Evolutionary conservation across 2,329 filamentous ascomycete genomes (phyloP).

Genomic region (Exophiala viscosa): DNA sequence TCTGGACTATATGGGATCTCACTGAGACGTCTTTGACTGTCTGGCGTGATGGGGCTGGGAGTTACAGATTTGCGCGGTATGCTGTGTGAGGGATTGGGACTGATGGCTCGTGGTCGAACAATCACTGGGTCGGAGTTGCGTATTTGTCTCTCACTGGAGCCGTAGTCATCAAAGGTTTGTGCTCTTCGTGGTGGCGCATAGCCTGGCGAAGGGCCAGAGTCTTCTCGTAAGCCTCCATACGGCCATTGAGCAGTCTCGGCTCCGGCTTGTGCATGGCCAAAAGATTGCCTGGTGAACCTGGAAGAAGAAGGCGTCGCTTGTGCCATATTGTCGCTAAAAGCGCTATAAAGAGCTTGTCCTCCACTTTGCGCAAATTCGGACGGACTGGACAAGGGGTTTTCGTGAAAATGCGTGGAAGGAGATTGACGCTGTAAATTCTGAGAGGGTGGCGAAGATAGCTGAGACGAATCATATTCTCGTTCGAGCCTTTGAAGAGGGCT

Average conservation of each 20-base stretch:
- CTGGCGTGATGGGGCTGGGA: conserved; percentile 47
- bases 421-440: conserved; percentile 3
- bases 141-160: conserved; percentile 20
- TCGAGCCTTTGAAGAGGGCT: conserved; percentile 29
- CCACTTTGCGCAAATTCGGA: too few relatives aligned
- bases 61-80: conserved; percentile 57
- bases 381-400: too few relatives aligned
- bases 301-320: conserved; percentile 6
- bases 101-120: conserved; percentile 41
- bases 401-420: background rate
- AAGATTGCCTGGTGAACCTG: background rate
- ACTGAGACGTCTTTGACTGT: conserved; percentile 38
- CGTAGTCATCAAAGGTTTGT: conserved; percentile 20
- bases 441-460: conserved; percentile 19
- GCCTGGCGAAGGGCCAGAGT: conserved; percentile 11
- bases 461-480: conserved; percentile 21
- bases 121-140: conserved; percentile 34
- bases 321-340: conserved; percentile 3
- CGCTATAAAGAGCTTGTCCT: too few relatives aligned
- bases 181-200: conserved; percentile 15
- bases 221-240: conserved; percentile 5
- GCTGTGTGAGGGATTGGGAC: conserved; percentile 37
- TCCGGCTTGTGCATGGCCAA: conserved; percentile 1
- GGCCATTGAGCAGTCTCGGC: background rate
- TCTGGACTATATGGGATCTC: conserved; percentile 59